A percentile compares a stretch with the other conserved stretches of the same genome.
phyloP scores from a whole-genome alignment of 352 stramenopile genomes.

The Thalassiosira exigua region DNA sequence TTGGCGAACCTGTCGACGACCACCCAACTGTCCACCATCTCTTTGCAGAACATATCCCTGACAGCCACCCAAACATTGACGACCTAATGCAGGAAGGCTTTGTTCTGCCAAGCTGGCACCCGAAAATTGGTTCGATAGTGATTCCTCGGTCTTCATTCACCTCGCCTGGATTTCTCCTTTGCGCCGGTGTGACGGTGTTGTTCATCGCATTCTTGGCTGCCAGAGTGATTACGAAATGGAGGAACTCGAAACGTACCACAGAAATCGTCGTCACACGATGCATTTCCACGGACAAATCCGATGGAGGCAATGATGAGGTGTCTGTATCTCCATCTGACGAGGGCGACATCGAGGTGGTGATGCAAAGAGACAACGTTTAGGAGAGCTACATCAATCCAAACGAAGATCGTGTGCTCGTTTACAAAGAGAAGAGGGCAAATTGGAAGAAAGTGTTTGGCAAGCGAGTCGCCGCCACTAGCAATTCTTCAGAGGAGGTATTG shows the following conservation, averaged over 20 bases:
- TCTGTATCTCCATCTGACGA: no score
- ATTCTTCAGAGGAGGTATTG: no score
- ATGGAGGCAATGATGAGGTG: no score
- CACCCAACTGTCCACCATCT: conserved; percentile 43
- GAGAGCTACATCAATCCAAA: no score
- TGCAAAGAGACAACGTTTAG: no score
- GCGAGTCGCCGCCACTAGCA: no score
- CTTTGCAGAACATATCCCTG: conserved; percentile 35
- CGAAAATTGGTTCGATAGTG: conserved; percentile 22
- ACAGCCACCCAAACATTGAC: conserved; percentile 48
- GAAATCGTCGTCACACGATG: conserved; percentile 27
- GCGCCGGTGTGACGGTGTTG: conserved; percentile 6
- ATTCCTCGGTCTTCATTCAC: neutral
- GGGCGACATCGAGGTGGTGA: no score
- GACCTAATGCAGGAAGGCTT: conserved; percentile 37
- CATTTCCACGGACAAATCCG: no score
- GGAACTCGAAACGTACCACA: conserved; percentile 22
- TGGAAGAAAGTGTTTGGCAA: no score
- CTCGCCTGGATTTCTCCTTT: conserved; percentile 36
- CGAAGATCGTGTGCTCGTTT: no score
- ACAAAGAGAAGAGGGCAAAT: no score
- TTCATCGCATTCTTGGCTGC: conserved; percentile 12
- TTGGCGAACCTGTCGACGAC: conserved; percentile 33
- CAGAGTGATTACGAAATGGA: conserved; percentile 11
- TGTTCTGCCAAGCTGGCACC: conserved; percentile 45